Conservation (phyloP, 495 filamentous ascomycete species). For the Tuber calosporum region DNA sequence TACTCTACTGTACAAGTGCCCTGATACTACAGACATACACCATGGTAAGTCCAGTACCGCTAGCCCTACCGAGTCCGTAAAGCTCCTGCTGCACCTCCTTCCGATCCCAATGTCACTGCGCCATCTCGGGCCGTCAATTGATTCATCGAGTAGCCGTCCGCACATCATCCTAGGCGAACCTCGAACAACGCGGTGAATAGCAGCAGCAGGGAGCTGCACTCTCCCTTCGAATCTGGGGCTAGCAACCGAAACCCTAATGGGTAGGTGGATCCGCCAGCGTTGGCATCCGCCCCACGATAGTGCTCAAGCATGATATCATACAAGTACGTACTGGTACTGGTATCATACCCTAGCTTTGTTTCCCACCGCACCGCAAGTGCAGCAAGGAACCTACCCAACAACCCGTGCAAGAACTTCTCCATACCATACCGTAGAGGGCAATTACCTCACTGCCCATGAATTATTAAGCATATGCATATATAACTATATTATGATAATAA, state of each 20-base stretch:
- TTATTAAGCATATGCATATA: background rate
- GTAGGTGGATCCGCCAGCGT: background rate
- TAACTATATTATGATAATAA: too few relatives aligned
- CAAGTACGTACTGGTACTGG: too few relatives aligned
- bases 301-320: background rate
- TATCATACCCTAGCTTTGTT: background rate
- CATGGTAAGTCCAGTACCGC: background rate
- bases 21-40: background rate
- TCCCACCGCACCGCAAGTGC: background rate
- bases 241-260: background rate
- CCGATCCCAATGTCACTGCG: background rate
- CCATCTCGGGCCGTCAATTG: background rate
- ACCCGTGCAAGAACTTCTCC: background rate
- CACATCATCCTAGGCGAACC: background rate
- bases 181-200: background rate
- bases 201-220: background rate
- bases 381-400: background rate
- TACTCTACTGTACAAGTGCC: too few relatives aligned
- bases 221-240: background rate
- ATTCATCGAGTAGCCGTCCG: background rate
- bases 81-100: too few relatives aligned
- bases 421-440: background rate
- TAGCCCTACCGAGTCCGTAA: too few relatives aligned
- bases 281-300: too few relatives aligned
- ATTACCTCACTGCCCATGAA: background rate